phyloP scores from a whole-genome alignment of 768 basidiomycete genomes.

The Lactifluus hygrophoroides region DNA sequence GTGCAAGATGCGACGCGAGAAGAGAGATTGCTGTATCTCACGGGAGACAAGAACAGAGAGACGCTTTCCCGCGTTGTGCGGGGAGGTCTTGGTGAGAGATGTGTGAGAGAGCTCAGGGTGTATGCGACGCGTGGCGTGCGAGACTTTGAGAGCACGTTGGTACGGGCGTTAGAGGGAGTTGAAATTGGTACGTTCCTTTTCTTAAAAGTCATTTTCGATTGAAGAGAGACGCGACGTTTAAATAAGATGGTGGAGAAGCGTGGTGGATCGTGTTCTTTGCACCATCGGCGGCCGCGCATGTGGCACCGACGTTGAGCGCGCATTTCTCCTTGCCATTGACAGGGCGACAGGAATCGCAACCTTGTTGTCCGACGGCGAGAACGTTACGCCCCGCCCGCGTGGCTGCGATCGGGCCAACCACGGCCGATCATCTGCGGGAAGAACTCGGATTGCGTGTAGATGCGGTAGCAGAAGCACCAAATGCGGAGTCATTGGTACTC shows the following conservation, averaged over 20 bases:
- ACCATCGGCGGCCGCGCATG: conserved; percentile 58
- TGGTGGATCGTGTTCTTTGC: conserved; percentile 78
- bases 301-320: conserved; percentile 39
- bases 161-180: background rate
- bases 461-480: conserved; percentile 48
- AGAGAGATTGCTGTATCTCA: conserved; percentile 57
- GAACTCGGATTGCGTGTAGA: conserved; percentile 42
- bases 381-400: conserved; percentile 23
- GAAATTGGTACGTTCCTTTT: conserved; percentile 2
- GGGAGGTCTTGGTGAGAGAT: conserved; percentile 32
- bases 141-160: conserved; percentile 40
- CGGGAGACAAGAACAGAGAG: conserved; percentile 81
- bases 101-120: conserved; percentile 48
- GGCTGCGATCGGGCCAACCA: conserved; percentile 67
- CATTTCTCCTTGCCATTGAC: conserved; percentile 34
- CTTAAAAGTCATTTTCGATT: too few species aligned
- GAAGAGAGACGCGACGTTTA: too few species aligned
- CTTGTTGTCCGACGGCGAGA: background rate
- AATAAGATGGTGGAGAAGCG: conserved; percentile 1
- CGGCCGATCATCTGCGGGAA: conserved; percentile 41
- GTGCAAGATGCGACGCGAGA: conserved; percentile 31
- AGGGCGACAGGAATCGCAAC: too few species aligned
- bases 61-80: conserved; percentile 46
- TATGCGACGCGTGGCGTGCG: conserved; percentile 59
- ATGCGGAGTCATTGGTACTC: conserved; percentile 39